Evolutionary conservation across 805 yeast genomes (phyloP), one percentile per base, ranked within the genome.

Genomic region (Teunomyces atbi): DNA sequence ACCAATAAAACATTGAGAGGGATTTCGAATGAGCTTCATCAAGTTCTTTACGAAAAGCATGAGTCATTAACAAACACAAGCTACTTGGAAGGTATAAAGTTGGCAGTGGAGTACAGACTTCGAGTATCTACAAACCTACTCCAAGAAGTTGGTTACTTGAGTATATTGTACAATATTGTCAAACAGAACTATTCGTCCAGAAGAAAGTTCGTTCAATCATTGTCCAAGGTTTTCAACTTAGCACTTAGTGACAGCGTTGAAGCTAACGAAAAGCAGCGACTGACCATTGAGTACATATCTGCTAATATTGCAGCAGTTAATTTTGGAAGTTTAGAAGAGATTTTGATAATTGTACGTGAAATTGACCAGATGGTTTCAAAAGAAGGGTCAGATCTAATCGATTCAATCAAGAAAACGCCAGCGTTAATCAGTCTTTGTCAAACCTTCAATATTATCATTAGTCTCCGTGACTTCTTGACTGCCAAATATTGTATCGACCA

Each of bases 31-130:
- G 73, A 70, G 0, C 64, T 86, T 45, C 86, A 86, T 53, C 58
- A 59, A 16, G 79, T 74, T 6, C 55, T 89, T 3, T 80, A 77
- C 53, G 83, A 78, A 16, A 84, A 82, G 49, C 82, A 86, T 57
- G 92, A 86, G 58, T 78, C 89, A 1, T 71, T 89, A 57, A 77
- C 87, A 18, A 91, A 85, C 41, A 65, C 82, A 5, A 74, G 82
- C 43, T 82, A 87, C 52, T 61, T 73, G 2, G 86, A 82, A 46
- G 94, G 92, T 0, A 57, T 88, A 5, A 76, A 65, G 44, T 49
- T 71, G 19, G 87, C 89, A 0, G 73, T 77, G 2, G 56, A 62
- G 0, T 83, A 80, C 57, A 55, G 77, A 33, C 52, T 58, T 21
- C 54, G 55, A 15, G 38, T 65, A 1, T 49, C 68, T 4, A 20